Evolutionary conservation across 2,329 filamentous ascomycete species (phyloP).

Genomic region (Whalleya microplaca): DNA sequence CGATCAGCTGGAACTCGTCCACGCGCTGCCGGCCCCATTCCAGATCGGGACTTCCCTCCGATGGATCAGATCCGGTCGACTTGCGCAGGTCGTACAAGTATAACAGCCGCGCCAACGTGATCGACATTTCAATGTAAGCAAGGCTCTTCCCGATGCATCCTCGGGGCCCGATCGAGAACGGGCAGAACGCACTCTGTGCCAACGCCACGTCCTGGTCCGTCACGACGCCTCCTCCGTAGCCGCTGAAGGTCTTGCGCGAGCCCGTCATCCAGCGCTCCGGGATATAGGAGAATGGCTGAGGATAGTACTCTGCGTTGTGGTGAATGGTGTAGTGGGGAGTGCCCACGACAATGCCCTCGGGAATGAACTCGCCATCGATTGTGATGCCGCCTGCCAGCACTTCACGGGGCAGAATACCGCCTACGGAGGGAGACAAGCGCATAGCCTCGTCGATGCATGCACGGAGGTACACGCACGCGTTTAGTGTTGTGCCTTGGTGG

Average conservation of each 20-base stretch:
- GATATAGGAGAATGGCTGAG: conserved; percentile 59
- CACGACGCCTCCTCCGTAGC: conserved; percentile 40
- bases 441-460: conserved; percentile 69
- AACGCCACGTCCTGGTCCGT: conserved; percentile 55
- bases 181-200: conserved; percentile 73
- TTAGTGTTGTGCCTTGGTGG: conserved; percentile 52
- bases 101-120: conserved; percentile 63
- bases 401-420: conserved; percentile 63
- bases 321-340: conserved; percentile 71
- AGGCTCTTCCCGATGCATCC: conserved; percentile 75
- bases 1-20: conserved; percentile 70
- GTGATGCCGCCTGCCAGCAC: conserved; percentile 58
- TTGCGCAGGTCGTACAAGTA: conserved; percentile 64
- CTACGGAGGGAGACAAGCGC: conserved; percentile 64
- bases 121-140: conserved; percentile 69
- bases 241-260: conserved; percentile 41
- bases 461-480: conserved; percentile 60
- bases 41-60: conserved; percentile 52
- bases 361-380: conserved; percentile 58
- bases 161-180: conserved; percentile 71
- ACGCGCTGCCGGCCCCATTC: conserved; percentile 59
- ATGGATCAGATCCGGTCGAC: conserved; percentile 54
- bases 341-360: conserved; percentile 64
- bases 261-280: conserved; percentile 69
- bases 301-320: conserved; percentile 66